phyloP scores from a whole-genome alignment of 2,329 filamentous ascomycete genomes.

The Penicillium sp. region DNA sequence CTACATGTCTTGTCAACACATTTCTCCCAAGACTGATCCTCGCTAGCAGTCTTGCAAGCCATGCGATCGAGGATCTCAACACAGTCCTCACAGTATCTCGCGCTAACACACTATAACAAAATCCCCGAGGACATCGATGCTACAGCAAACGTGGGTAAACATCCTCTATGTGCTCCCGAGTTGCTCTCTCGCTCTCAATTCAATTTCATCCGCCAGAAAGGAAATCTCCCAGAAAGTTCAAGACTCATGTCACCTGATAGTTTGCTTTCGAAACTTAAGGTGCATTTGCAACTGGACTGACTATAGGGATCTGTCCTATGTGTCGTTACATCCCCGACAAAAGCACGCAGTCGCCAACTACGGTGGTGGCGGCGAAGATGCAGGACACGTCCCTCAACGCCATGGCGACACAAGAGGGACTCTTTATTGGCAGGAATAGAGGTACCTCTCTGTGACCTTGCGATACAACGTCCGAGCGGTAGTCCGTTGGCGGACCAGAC shows the following conservation, averaged over 20 bases:
- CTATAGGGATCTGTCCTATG: conserved; percentile 5
- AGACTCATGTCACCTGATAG: background rate
- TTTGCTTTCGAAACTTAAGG: background rate
- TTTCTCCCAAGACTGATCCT: background rate
- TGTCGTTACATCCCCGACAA: background rate
- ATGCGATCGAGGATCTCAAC: background rate
- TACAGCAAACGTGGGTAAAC: background rate
- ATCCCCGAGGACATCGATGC: background rate
- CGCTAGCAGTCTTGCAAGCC: background rate
- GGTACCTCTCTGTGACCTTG: conserved; percentile 18
- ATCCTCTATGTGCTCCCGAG: background rate
- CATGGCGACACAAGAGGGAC: conserved; percentile 1
- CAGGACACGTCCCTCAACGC: conserved; percentile 18
- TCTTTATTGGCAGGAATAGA: background rate
- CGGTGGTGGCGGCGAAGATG: conserved; percentile 18
- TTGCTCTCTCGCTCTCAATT: background rate
- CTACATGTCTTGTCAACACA: background rate
- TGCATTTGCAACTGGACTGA: background rate
- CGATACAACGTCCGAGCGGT: conserved; percentile 13
- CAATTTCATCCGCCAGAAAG: background rate
- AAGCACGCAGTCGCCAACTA: background rate
- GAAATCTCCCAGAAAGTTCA: background rate
- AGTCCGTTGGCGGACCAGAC: conserved; percentile 1
- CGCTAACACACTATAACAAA: background rate
- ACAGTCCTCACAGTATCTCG: background rate